These are phyloP conservation scores for Seiridium cupressi DNA, from an alignment of 2,329 filamentous ascomycete species.

Conservation along the genomic window DNA sequence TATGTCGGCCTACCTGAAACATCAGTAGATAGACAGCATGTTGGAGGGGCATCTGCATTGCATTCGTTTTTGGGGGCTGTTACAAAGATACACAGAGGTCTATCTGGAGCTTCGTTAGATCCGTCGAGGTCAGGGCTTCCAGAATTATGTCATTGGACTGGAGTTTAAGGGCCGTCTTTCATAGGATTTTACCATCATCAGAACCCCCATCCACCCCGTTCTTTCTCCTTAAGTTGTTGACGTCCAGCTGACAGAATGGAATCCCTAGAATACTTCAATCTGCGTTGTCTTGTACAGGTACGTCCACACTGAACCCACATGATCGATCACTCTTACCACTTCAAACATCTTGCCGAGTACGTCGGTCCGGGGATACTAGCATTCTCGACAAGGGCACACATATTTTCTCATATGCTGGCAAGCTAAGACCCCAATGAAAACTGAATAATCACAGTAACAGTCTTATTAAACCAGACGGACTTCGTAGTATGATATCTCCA, in stretches of 20 bases:
- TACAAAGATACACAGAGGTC: not conserved
- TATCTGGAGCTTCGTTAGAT: not conserved
- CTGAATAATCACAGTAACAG: too few relatives aligned
- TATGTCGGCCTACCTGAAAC: not conserved
- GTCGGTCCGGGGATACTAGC: not conserved
- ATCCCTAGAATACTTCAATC: not conserved
- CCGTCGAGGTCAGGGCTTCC: not conserved
- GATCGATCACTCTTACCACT: not conserved
- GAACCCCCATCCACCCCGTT: not conserved
- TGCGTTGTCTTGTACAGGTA: not conserved
- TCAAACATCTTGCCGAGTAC: not conserved
- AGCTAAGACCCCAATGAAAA: too few relatives aligned
- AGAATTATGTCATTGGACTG: not conserved
- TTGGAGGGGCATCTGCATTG: not conserved
- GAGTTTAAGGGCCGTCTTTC: not conserved
- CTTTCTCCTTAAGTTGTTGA: not conserved
- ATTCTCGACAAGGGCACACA: too few relatives aligned
- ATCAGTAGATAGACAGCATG: not conserved
- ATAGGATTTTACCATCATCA: conserved; percentile 4
- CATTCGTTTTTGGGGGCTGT: not conserved
- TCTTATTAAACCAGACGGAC: too few relatives aligned
- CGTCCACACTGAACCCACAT: not conserved
- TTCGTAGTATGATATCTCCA: too few relatives aligned
- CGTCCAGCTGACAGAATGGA: not conserved
- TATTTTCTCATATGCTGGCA: too few relatives aligned